Evolutionary conservation across 2,329 filamentous ascomycete species (phyloP), one percentile per base, ranked within the genome.

Genomic region (Sphaerulina vaccinii): DNA sequence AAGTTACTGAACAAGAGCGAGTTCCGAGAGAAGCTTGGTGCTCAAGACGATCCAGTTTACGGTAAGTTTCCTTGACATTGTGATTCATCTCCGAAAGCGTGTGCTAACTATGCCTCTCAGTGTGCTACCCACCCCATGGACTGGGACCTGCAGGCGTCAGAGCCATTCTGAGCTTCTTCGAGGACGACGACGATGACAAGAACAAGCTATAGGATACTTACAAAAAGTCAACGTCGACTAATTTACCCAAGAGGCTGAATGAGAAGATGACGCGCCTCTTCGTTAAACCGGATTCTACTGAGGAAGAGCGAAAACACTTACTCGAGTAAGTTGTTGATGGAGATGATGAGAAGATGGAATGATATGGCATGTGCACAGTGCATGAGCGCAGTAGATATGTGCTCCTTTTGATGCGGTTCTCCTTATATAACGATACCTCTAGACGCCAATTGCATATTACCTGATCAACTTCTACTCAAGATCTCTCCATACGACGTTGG

Each of bases 21-120:
- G 69, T 96, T 96, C 75, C 79, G 91, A 55, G 86, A 88, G 74
- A 96, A 96, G 79, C 83, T 96, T 69, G 91, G 91, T 47, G 88
- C 88, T 3, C 76, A 83, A 52, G 89, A 91, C 55, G 90, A 96
- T 65, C 84, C 87, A 41, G 84, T 92, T 22, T 96, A 89, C 71
- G 61, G 66, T 68, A 57, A 63, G 65, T 62, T 36, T 11, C 45
- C 7, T 43, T 41, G 10, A 9, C 23, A 3, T 19, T 13, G 11
- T 32, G 13, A 19, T 13, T n/a, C n/a, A n/a, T n/a, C n/a, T n/a
- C n/a, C n/a, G n/a, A n/a, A 23, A 15, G 8, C 15, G 9, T 11
- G 9, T 22, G 35, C 42, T 54, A 39, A 54, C 37, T n/a, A 10
- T 21, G 21, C 3, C 38, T 19, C 15, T 15, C 43, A 68, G 90